These are phyloP conservation scores for Lupinus albus DNA, from an alignment of 306 rosid species.

Conservation along the genomic window DNA sequence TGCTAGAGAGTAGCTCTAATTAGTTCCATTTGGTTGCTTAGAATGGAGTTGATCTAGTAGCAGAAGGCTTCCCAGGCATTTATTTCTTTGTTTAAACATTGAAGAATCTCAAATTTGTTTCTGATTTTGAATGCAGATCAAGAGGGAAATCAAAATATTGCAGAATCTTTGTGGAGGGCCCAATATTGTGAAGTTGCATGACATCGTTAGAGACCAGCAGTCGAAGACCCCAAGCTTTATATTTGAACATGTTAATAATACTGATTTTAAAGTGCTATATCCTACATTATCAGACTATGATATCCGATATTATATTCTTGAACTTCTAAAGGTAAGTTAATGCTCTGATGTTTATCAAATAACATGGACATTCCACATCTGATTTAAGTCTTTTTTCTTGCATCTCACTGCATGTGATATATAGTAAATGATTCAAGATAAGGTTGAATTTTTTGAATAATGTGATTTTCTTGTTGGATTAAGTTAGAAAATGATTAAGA, in stretches of 20 bases:
- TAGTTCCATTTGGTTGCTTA: slow-evolving; percentile 27
- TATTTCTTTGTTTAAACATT: background rate
- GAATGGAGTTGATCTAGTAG: slow-evolving; percentile 6
- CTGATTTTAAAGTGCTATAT: slow-evolving; percentile 90
- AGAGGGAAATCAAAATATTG: slow-evolving; percentile 91
- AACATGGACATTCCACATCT: slow-evolving; percentile 1
- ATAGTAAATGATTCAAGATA: slow-evolving; percentile 8
- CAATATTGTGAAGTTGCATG: slow-evolving; percentile 85
- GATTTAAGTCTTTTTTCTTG: background rate
- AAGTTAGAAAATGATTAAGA: slow-evolving; percentile 5
- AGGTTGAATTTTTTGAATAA: slow-evolving; percentile 25
- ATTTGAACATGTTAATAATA: slow-evolving; percentile 85
- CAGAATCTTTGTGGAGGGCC: slow-evolving; percentile 97
- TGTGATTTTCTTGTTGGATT: slow-evolving; percentile 23
- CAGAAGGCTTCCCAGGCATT: background rate
- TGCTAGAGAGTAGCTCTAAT: slow-evolving; percentile 10
- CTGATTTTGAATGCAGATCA: slow-evolving; percentile 63
- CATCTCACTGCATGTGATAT: slow-evolving; percentile 15
- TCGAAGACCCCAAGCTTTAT: slow-evolving; percentile 91
- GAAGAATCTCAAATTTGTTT: slow-evolving; percentile 2
- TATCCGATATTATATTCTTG: slow-evolving; percentile 78
- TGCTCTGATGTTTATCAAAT: slow-evolving; percentile 18
- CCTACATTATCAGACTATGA: slow-evolving; percentile 83
- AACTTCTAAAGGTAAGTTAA: slow-evolving; percentile 74
- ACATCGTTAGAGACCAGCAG: slow-evolving; percentile 93